A percentile compares a stretch with the other conserved stretches of the same genome.
These are phyloP conservation scores for Gaultheria prostrata DNA, from an alignment of 148 eudicot genomes.

Conservation along the genomic window DNA sequence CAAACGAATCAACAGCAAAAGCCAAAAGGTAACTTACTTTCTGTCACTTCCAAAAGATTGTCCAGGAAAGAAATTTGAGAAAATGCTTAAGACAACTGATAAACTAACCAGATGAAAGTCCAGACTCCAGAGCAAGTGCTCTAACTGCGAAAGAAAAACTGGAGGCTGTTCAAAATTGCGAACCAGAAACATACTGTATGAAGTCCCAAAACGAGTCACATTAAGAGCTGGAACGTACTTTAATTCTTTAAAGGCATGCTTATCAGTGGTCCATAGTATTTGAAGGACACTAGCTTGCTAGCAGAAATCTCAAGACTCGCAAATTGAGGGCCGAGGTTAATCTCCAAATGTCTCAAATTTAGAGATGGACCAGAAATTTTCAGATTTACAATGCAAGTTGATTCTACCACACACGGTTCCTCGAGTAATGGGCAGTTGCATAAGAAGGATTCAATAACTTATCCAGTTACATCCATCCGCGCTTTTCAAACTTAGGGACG, in stretches of 20 bases:
- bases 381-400: not conserved
- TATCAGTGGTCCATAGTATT: not conserved
- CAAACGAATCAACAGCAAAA: not conserved
- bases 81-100: not conserved
- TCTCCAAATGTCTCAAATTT: not conserved
- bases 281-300: not conserved
- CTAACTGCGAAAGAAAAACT: not conserved
- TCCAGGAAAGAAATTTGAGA: not conserved
- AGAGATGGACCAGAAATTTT: not conserved
- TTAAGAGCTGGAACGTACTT: not conserved
- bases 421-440: not conserved
- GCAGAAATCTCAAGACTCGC: not conserved
- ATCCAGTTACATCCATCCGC: not conserved
- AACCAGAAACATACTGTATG: not conserved
- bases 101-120: not conserved
- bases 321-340: not conserved
- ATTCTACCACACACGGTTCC: not conserved
- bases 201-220: not conserved
- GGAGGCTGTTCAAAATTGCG: not conserved
- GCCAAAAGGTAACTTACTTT: not conserved
- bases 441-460: not conserved
- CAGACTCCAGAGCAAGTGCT: not conserved
- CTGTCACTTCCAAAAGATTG: not conserved
- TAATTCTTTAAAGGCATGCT: not conserved
- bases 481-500: not conserved